Percentiles rank a stretch among this genome's conserved stretches.
phyloP scores from a whole-genome alignment of 352 stramenopile genomes.

The Pythium plurisporium region DNA sequence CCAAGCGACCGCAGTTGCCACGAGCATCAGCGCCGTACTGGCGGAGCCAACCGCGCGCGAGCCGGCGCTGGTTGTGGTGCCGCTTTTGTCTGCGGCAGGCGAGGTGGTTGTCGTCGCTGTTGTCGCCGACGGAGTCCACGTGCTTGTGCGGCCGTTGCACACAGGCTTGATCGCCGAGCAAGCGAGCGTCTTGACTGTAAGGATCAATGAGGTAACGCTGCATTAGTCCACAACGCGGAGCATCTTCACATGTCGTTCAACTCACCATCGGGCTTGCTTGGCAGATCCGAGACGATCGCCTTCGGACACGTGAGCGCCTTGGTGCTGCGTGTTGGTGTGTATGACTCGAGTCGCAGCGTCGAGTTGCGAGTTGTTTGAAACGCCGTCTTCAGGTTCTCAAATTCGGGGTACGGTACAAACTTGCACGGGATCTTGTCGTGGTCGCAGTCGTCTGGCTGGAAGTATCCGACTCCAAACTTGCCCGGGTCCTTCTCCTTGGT shows the following conservation, averaged over 20 bases:
- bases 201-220: neutral
- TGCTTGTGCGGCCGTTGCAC: conserved; percentile 24
- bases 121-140: neutral
- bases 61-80: neutral
- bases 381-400: conserved; percentile 40
- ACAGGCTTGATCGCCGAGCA: conserved; percentile 38
- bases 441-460: conserved; percentile 54
- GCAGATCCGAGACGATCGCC: conserved; percentile 38
- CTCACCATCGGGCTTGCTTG: conserved; percentile 34
- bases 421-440: conserved; percentile 40
- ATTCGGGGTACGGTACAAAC: conserved; percentile 57
- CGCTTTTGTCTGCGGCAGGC: neutral
- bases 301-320: conserved; percentile 35
- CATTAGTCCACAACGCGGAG: no score
- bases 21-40: neutral
- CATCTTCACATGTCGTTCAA: no score
- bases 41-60: neutral
- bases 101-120: neutral
- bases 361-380: conserved; percentile 47
- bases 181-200: conserved; percentile 21
- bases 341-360: conserved; percentile 37
- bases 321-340: conserved; percentile 29
- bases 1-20: neutral
- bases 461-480: conserved; percentile 66
- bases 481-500: conserved; percentile 41